Base-by-base conservation (phyloP, 352 stramenopile genomes). In the Pythium sukuiense region DNA sequence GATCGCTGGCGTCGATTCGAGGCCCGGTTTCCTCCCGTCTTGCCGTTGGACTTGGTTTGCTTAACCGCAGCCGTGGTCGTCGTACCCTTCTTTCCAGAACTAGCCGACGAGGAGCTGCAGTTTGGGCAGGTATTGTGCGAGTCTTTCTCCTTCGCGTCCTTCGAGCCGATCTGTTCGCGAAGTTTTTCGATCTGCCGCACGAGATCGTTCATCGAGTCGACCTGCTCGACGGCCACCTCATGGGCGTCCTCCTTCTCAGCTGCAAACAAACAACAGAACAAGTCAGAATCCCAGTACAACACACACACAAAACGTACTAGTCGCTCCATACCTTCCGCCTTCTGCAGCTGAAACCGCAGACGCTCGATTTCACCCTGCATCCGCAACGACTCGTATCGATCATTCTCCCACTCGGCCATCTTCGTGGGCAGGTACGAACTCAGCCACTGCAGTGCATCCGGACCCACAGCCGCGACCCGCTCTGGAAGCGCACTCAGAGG, bases 151-250 rank as follows among this genome's bases (percentile, higher is more conserved):
- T 67, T 60, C 11, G 52, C 43, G 2, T 69, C 61, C 45, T 69
- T 69, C 1, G 53, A 7, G 3, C 58, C 50, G 14, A 67, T 7
- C 52, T 72, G 64, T 29, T 92, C 83, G 26, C 81, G 73, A 6
- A 92, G 65, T 49, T 89, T 91, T 37, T 91, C 83, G 53, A 91
- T 72, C 74, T 90, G 82, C 30, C 74, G 76, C 30, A 93, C 85
- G 35, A 93, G 81, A 53, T 91, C 80, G 61, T 93, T 92, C 58
- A 93, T 93, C 8, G 83, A 91, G 66, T 92, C 85, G 18, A 92
- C 71, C 50, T 93, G 85, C 39, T 92, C 85, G 33, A 75, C 87
- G 26, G 85, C 85, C 67, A 91, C 74, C 39, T 90, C 70, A 49
- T 93, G 85, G 9, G 85, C 85, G 55, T 92, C 85, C 53, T 84